These are phyloP conservation scores for Syzygium aqueum DNA, from an alignment of 345 rosid genomes.

Conservation along the genomic window DNA sequence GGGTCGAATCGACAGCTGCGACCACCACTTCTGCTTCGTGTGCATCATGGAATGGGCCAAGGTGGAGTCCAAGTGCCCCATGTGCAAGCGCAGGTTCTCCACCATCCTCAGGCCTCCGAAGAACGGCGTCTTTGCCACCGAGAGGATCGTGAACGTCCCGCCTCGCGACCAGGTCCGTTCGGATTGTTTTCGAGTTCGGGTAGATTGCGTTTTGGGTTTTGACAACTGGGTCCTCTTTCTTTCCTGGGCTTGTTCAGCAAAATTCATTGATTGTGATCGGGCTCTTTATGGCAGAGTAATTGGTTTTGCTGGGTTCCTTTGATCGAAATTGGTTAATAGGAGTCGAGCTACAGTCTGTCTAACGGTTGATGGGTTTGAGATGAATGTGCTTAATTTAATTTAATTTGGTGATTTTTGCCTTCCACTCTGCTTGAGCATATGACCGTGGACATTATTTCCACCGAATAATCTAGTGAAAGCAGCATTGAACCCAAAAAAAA, in stretches of 20 bases:
- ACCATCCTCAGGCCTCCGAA: conserved; percentile 28
- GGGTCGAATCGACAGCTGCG: conserved; percentile 50
- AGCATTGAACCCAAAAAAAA: neutral
- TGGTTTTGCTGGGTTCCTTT: neutral
- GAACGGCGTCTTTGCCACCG: conserved; percentile 20
- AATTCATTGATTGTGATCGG: neutral
- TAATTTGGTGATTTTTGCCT: neutral
- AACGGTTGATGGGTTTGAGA: neutral
- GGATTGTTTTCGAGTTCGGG: neutral
- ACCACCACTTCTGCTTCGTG: conserved; percentile 54
- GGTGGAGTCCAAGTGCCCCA: conserved; percentile 52
- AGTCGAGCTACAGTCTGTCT: neutral
- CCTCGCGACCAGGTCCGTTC: conserved; percentile 44
- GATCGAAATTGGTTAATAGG: neutral
- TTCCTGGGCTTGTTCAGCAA: neutral
- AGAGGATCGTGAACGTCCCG: conserved; percentile 32
- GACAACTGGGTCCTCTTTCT: neutral
- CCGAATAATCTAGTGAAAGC: neutral
- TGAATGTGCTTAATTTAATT: neutral
- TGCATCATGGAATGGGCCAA: conserved; percentile 67
- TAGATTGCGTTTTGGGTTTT: neutral
- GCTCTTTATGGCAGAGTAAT: neutral
- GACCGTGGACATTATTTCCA: neutral
- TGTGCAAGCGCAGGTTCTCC: conserved; percentile 51
- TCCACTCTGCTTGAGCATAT: neutral